phyloP scores from a whole-genome alignment of 2,329 filamentous ascomycete species.

The Emydomyces testavorans region DNA sequence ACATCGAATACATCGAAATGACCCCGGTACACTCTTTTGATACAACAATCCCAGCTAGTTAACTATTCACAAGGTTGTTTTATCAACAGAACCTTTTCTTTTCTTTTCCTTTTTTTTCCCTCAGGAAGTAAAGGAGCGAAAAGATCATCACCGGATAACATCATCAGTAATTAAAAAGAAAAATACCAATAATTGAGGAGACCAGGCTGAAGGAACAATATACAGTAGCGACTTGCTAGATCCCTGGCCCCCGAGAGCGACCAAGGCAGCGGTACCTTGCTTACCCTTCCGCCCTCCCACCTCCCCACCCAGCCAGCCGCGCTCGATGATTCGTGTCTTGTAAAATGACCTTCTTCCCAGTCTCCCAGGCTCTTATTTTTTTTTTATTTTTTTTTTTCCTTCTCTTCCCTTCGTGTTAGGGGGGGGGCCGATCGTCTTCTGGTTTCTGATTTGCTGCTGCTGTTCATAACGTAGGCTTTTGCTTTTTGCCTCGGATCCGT shows the following conservation, averaged over 20 bases:
- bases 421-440: neutral
- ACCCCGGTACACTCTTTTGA: neutral
- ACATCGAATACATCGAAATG: neutral
- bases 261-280: conserved; percentile 12
- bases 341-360: neutral
- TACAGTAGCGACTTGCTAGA: neutral
- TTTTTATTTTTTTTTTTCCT: neutral
- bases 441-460: neutral
- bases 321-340: conserved; percentile 4
- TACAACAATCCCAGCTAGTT: neutral
- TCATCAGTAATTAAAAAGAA: too few species aligned
- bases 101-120: too few species aligned
- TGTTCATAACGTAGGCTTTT: neutral
- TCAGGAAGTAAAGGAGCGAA: too few species aligned
- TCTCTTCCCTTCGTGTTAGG: neutral
- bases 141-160: neutral
- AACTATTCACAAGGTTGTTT: too few species aligned
- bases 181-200: neutral
- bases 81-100: too few species aligned
- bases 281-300: neutral
- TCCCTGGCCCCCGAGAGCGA: neutral
- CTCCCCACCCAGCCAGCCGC: neutral
- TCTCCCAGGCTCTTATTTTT: conserved; percentile 3
- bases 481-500: neutral
- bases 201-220: too few species aligned